A percentile compares a stretch with the other conserved stretches of the same genome.
phyloP scores from a whole-genome alignment of 2,329 filamentous ascomycete genomes.

The Alternaria sp. region DNA sequence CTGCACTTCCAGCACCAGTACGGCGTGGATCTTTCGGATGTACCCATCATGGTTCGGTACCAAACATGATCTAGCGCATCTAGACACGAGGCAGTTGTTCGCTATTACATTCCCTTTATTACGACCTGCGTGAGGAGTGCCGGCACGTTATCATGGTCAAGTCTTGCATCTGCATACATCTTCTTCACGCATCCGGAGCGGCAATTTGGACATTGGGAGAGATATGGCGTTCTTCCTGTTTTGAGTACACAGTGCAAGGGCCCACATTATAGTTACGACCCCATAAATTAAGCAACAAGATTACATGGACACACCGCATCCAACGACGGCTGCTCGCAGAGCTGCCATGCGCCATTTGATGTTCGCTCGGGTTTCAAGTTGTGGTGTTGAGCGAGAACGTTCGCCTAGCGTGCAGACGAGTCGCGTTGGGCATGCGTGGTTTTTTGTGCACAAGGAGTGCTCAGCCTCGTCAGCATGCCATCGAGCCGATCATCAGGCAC shows the following conservation, averaged over 20 bases:
- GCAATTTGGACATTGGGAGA: slow-evolving; percentile 16
- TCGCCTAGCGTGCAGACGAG: not conserved
- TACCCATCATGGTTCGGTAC: slow-evolving; percentile 43
- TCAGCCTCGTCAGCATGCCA: slow-evolving; percentile 19
- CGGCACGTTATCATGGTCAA: slow-evolving; percentile 11
- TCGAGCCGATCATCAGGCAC: slow-evolving; percentile 21
- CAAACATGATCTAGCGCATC: slow-evolving; percentile 39
- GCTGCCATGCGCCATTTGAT: not conserved
- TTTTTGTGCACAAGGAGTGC: slow-evolving; percentile 14
- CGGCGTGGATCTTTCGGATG: slow-evolving; percentile 47
- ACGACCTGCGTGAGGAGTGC: slow-evolving; percentile 1
- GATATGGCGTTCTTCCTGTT: slow-evolving; percentile 21
- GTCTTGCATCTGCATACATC: slow-evolving; percentile 20
- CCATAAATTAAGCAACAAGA: slow-evolving; percentile 23
- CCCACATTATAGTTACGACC: slow-evolving; percentile 4
- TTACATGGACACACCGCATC: slow-evolving; percentile 8
- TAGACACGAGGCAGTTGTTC: slow-evolving; percentile 16
- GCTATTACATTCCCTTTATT: slow-evolving; percentile 5
- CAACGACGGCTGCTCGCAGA: not conserved
- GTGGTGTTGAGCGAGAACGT: not conserved
- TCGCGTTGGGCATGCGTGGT: slow-evolving; percentile 13
- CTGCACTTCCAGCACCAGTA: slow-evolving; percentile 41
- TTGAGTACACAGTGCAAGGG: slow-evolving; percentile 25
- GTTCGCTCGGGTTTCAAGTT: not conserved
- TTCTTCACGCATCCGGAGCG: slow-evolving; percentile 19